Evolutionary conservation across 139 green algal genomes (phyloP).

Genomic region (Closterium sp.): DNA sequence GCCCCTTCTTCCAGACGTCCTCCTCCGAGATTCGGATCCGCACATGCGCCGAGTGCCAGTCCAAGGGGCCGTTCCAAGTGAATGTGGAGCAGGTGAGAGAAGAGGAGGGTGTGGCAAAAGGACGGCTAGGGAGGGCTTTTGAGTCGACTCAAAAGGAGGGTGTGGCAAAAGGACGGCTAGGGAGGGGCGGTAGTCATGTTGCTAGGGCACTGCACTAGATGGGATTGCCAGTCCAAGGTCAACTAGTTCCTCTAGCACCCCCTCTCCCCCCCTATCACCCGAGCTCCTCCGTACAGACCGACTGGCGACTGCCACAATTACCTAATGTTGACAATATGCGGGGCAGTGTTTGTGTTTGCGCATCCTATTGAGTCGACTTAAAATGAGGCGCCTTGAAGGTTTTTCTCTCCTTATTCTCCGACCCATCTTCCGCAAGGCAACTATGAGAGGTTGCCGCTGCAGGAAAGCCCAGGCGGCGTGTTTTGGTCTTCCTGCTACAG

Average conservation of each 20-base stretch:
- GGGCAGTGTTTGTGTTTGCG: no score
- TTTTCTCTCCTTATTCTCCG: not conserved
- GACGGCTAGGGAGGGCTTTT: not conserved
- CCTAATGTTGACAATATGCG: no score
- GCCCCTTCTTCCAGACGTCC: conserved; percentile 77
- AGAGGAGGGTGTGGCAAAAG: no score
- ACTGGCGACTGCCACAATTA: no score
- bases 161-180: not conserved
- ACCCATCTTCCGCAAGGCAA: conserved; percentile 75
- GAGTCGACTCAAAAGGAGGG: not conserved
- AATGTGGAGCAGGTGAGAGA: conserved; percentile 54
- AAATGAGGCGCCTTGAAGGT: no score
- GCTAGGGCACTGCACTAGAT: no score
- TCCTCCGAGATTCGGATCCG: conserved; percentile 73
- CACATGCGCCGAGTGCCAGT: conserved; percentile 80
- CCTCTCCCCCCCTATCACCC: no score
- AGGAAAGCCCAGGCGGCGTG: conserved; percentile 91
- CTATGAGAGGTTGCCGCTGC: conserved; percentile 97
- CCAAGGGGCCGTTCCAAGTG: conserved; percentile 86
- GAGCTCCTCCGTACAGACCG: no score
- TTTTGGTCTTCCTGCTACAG: conserved; percentile 87
- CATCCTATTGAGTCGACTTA: no score
- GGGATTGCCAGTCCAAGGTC: no score
- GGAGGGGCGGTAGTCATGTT: not conserved
- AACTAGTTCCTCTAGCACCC: no score